Percentiles rank a stretch among this genome's conserved stretches.
Conservation (phyloP, 2,329 filamentous ascomycete species). For the Arthrobotrys pseudoclavata region DNA sequence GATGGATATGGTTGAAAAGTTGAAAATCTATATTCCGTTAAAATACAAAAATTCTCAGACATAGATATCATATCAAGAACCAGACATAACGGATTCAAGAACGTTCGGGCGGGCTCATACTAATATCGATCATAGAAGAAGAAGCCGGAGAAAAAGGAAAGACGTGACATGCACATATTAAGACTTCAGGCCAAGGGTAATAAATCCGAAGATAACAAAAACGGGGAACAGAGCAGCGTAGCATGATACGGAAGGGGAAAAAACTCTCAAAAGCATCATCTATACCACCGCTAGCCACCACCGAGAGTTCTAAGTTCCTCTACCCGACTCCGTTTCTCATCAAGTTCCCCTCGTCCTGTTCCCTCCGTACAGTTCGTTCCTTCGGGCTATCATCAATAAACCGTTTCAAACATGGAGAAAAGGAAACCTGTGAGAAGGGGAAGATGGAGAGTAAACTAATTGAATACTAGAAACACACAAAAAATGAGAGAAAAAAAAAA, state of each 20-base stretch:
- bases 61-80: background rate
- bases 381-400: constrained; percentile 6
- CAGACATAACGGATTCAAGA: background rate
- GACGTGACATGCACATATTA: constrained; percentile 58
- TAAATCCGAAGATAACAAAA: constrained; percentile 65
- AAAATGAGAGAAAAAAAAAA: constrained; percentile 16
- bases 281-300: constrained; percentile 61
- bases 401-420: constrained; percentile 19
- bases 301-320: constrained; percentile 17
- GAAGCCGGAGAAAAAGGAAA: constrained; percentile 63
- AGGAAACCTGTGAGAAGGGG: constrained; percentile 2
- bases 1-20: background rate
- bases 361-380: constrained; percentile 34
- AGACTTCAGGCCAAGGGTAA: constrained; percentile 37
- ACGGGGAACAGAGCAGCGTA: constrained; percentile 62
- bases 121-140: constrained; percentile 56
- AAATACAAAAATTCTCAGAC: constrained; percentile 24
- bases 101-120: constrained; percentile 39
- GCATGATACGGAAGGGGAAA: constrained; percentile 61
- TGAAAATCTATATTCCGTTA: constrained; percentile 36
- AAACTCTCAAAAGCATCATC: constrained; percentile 62
- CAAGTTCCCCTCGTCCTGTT: constrained; percentile 1
- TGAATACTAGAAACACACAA: constrained; percentile 28
- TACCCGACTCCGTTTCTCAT: constrained; percentile 19
- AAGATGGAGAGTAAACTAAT: constrained; percentile 26